These are phyloP conservation scores for Apiotrichum laibachii DNA, from an alignment of 1,284 basidiomycete species.

Conservation along the genomic window DNA sequence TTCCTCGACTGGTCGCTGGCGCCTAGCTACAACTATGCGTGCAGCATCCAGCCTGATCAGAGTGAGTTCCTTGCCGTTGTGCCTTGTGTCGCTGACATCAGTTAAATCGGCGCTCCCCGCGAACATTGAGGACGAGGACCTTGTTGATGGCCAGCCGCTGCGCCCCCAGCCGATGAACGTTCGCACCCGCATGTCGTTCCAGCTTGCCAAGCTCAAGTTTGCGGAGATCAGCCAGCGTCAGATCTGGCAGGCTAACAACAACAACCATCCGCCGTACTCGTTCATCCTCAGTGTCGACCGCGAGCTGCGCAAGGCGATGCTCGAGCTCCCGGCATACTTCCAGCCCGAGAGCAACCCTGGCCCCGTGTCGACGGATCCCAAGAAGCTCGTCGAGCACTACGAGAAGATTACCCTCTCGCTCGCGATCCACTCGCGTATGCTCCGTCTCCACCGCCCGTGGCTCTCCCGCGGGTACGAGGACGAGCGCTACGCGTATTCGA, in stretches of 20 bases:
- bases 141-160: constrained; percentile 49
- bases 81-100: not conserved
- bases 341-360: constrained; percentile 37
- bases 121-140: constrained; percentile 52
- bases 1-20: constrained; percentile 52
- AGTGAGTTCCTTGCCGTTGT: constrained; percentile 30
- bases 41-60: constrained; percentile 52
- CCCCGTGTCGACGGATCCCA: constrained; percentile 36
- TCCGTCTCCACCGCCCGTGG: constrained; percentile 50
- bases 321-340: constrained; percentile 51
- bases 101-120: constrained; percentile 51
- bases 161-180: constrained; percentile 44
- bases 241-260: constrained; percentile 52
- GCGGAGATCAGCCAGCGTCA: constrained; percentile 50
- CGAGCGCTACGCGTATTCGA: constrained; percentile 50
- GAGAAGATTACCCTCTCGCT: constrained; percentile 52
- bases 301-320: constrained; percentile 50
- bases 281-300: constrained; percentile 49
- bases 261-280: constrained; percentile 49
- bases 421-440: constrained; percentile 50
- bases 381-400: constrained; percentile 49
- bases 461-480: constrained; percentile 48
- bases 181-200: constrained; percentile 52
- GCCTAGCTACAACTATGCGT: constrained; percentile 49
- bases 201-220: constrained; percentile 49